Evolutionary conservation across 768 basidiomycete species (phyloP), one percentile per base, ranked within the genome.

Genomic region (Podaxis sp.): DNA sequence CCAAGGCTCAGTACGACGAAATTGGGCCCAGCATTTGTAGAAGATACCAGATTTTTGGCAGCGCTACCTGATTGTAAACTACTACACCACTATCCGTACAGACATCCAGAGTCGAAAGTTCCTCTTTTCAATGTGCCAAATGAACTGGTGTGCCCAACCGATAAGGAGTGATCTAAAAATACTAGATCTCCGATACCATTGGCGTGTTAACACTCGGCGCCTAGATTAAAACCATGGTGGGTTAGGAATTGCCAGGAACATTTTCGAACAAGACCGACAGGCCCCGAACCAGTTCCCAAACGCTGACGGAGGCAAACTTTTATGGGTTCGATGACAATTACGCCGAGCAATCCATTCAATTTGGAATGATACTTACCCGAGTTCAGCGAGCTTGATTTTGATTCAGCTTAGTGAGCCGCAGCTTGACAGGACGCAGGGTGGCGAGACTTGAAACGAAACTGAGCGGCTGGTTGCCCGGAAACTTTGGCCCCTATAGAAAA

Each of bases 1-100:
- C 92, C 54, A 93, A 95, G 73, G 93, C 91, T 22, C 93, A 97
- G 69, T 97, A 96, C 71, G 94, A 95, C 71, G 93, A 95, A 76
- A 83, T 94, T 59, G 94, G 93, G 15, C 94, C 94, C 13, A 93
- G 90, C 72, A 94, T 96, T 68, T 94, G 91, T 77, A 84, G 94
- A 71, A 84, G 94, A 64, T 96, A 95, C 81, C 90, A 93, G 75
- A 95, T 96, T 67, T 96, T 96, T 69, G 94, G 94, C 64, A 93
- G 90, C 70, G 91, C 90, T 47, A 91, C 90, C 25, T 62, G 33
- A 62, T n/a, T 38, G 37, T 55, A 55, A 11, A 33, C 25, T n/a
- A 49, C n/a, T 41, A 41, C 40, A 41, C 11, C 15, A n/a, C 40
- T n/a, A 12, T 36, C 29, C 24, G 37, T 13, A 40, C 13, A 25